Base-by-base conservation (phyloP, 495 filamentous ascomycete species). In the Parathielavia appendiculata region DNA sequence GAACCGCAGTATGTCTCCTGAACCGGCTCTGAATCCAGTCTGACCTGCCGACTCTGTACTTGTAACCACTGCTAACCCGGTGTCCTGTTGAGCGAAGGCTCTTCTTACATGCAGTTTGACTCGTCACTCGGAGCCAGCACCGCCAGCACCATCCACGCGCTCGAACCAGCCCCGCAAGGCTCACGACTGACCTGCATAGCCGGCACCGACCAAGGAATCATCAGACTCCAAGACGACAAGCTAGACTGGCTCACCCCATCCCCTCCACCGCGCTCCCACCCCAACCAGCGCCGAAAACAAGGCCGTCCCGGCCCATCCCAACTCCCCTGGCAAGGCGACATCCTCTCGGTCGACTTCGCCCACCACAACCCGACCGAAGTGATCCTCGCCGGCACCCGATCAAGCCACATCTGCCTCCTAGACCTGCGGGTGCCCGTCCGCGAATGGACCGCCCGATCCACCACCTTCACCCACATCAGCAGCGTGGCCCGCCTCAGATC, bases 371-470 rank as follows among this genome's bases (percentile, higher is more conserved):
- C 57, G 1, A n/a, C 63, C 7, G 45, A 69, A 4, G 45, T 74
- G 0, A 19, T 75, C 19, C 63, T 70, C 14, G 73, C 71, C 12
- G 76, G 70, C 48, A 73, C 73, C 20, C 75, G 76, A 2, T 64
- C 65, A 1, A 61, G 69, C 26, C 41, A 52, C 17, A 53, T 79
- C 16, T 57, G 65, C 46, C 51, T 66, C 0, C 23, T 67, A 14
- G 76, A 79, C 48, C 59, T 63, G 30, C 73, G 76, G 36, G 34
- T 41, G 0, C 49, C 51, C 13, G 17, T n/a, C 7, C 14, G 36
- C 11, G 41, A 45, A 66, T 69, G 72, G 63, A 62, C 32, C 39
- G 14, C 51, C 2, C 19, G 23, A 4, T 10, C 16, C 19, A 56
- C 51, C 44, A 16, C 67, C 17, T 71, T 71, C 43, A 20, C 32